Conservation (phyloP, 2,329 filamentous ascomycete genomes). For the Diaporthe longicolla region DNA sequence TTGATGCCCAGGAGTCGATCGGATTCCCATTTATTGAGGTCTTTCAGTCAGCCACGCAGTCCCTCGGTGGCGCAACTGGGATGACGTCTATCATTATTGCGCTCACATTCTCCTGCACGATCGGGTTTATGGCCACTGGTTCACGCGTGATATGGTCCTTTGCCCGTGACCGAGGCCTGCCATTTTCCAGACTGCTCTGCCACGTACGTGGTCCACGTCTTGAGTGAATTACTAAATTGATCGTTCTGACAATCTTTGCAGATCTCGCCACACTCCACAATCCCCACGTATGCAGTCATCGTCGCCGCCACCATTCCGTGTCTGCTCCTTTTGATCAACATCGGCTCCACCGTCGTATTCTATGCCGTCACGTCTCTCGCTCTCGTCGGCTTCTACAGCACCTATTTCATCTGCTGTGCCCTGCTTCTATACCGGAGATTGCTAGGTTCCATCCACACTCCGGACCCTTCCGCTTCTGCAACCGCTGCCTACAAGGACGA, state of each 20-base stretch:
- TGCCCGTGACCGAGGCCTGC: slow-evolving; percentile 46
- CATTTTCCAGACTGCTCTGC: slow-evolving; percentile 37
- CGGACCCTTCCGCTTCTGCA: not conserved
- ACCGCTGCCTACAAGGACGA: not conserved
- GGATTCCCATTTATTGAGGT: slow-evolving; percentile 49
- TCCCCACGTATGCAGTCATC: slow-evolving; percentile 46
- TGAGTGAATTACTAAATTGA: no score
- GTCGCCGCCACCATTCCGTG: slow-evolving; percentile 44
- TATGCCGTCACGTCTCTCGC: slow-evolving; percentile 60
- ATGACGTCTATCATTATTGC: slow-evolving; percentile 46
- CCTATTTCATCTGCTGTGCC: slow-evolving; percentile 57
- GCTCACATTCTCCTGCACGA: slow-evolving; percentile 42
- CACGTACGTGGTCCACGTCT: not conserved
- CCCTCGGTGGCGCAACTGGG: slow-evolving; percentile 41
- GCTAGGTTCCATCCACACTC: not conserved
- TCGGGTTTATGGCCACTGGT: slow-evolving; percentile 45
- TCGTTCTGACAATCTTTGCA: slow-evolving; percentile 6
- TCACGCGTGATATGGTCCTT: slow-evolving; percentile 50
- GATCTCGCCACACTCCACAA: slow-evolving; percentile 42
- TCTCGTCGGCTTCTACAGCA: slow-evolving; percentile 58
- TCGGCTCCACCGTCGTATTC: slow-evolving; percentile 54
- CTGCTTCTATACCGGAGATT: slow-evolving; percentile 59
- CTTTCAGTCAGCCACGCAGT: slow-evolving; percentile 44
- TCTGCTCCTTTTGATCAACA: slow-evolving; percentile 47
- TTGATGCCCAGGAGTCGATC: slow-evolving; percentile 49